A percentile compares a stretch with the other conserved stretches of the same genome.
phyloP scores from a whole-genome alignment of 202 grass and related monocot species.

The Eragrostis tef region DNA sequence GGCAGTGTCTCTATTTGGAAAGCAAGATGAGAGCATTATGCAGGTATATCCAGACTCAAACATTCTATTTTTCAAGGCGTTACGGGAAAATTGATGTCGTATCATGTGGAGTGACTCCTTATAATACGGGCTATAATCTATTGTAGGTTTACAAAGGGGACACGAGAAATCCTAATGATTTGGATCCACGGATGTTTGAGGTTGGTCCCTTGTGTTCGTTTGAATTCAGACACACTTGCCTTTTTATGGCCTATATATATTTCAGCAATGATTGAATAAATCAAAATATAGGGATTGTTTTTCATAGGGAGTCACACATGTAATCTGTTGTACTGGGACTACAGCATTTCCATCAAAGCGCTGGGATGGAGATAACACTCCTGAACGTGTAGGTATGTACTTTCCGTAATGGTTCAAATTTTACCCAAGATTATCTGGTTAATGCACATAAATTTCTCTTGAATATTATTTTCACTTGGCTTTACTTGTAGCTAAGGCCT shows the following conservation, averaged over 20 bases:
- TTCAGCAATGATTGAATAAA: slow-evolving; percentile 65
- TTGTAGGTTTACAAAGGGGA: slow-evolving; percentile 70
- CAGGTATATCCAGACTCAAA: slow-evolving; percentile 51
- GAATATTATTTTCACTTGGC: no score
- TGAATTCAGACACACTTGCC: slow-evolving; percentile 23
- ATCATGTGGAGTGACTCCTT: neutral
- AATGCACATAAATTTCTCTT: neutral
- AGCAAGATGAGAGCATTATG: slow-evolving; percentile 66
- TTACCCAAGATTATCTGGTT: neutral
- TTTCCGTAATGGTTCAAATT: slow-evolving; percentile 14
- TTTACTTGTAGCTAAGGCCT: neutral
- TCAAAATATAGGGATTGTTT: slow-evolving; percentile 77
- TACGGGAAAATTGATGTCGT: neutral
- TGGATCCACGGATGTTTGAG: slow-evolving; percentile 85
- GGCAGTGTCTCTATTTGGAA: slow-evolving; percentile 72
- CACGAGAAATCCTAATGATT: slow-evolving; percentile 67
- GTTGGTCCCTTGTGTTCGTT: slow-evolving; percentile 44
- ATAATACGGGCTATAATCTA: slow-evolving; percentile 13
- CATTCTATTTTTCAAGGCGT: neutral
- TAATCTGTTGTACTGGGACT: slow-evolving; percentile 92
- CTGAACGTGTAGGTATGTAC: slow-evolving; percentile 81
- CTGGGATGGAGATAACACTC: slow-evolving; percentile 94
- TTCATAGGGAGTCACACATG: slow-evolving; percentile 96
- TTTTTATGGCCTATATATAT: slow-evolving; percentile 38
- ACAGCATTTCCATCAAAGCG: slow-evolving; percentile 95